A percentile compares a stretch with the other conserved stretches of the same genome.
Conservation (phyloP, 2,329 filamentous ascomycete species). For the Ceratocystis lukuohia region DNA sequence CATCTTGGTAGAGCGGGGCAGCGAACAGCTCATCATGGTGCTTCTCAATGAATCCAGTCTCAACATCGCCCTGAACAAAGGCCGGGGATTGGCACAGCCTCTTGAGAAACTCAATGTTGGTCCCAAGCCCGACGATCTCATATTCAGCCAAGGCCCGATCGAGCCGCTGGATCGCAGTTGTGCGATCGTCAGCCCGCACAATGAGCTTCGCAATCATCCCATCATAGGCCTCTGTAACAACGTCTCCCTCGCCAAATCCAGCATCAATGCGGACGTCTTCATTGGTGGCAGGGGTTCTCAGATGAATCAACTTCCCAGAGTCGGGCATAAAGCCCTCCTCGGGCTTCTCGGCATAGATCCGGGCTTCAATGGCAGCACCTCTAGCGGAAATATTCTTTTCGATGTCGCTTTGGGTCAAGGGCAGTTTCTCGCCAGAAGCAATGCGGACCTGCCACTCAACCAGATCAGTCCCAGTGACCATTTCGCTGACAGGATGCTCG, state of each 20-base stretch:
- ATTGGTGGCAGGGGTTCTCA: slow-evolving; percentile 55
- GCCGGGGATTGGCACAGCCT: slow-evolving; percentile 65
- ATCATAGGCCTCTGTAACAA: slow-evolving; percentile 88
- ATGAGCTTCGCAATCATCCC: slow-evolving; percentile 99
- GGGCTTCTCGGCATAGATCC: slow-evolving; percentile 94
- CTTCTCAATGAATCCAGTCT: slow-evolving; percentile 93
- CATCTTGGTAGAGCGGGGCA: slow-evolving; percentile 45
- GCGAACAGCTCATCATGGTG: slow-evolving; percentile 68
- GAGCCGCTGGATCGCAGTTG: slow-evolving; percentile 72
- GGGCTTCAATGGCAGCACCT: slow-evolving; percentile 85
- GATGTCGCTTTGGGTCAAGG: slow-evolving; percentile 47
- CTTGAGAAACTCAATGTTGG: slow-evolving; percentile 96
- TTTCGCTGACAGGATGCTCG: slow-evolving; percentile 80
- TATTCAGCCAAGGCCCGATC: slow-evolving; percentile 71
- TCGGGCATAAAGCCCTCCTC: slow-evolving; percentile 86
- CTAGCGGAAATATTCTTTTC: slow-evolving; percentile 58
- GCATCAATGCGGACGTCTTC: slow-evolving; percentile 80
- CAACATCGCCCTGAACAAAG: slow-evolving; percentile 77
- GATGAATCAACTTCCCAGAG: slow-evolving; percentile 74
- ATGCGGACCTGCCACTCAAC: slow-evolving; percentile 93
- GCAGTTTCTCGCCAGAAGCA: slow-evolving; percentile 43
- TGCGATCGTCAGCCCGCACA: slow-evolving; percentile 64
- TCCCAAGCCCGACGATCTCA: slow-evolving; percentile 82
- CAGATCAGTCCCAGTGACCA: slow-evolving; percentile 57
- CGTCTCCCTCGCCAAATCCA: slow-evolving; percentile 81